These are phyloP conservation scores for Metschnikowia similis DNA, from an alignment of 805 yeast genomes.

Conservation along the genomic window DNA sequence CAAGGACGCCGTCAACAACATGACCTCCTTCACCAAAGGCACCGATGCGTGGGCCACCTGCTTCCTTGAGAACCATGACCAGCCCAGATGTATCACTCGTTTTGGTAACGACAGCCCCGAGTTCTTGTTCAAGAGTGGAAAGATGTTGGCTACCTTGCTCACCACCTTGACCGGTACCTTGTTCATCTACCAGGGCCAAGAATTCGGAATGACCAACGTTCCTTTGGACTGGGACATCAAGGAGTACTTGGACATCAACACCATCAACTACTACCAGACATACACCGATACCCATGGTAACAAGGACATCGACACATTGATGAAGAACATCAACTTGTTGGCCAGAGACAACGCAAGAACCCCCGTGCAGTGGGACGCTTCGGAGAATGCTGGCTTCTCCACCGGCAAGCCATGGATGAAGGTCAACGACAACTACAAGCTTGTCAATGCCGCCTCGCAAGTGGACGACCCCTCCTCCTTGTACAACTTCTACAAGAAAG, in stretches of 20 bases:
- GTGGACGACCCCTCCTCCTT: conserved; percentile 43
- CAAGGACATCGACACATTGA: conserved; percentile 22
- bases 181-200: conserved; percentile 60
- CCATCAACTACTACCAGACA: conserved; percentile 38
- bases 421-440: conserved; percentile 46
- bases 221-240: conserved; percentile 43
- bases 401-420: conserved; percentile 50
- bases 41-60: conserved; percentile 57
- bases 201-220: conserved; percentile 52
- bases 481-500: conserved; percentile 42
- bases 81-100: conserved; percentile 49
- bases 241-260: conserved; percentile 50
- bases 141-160: conserved; percentile 45
- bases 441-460: conserved; percentile 47
- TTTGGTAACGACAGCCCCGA: conserved; percentile 40
- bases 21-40: conserved; percentile 37
- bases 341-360: conserved; percentile 54
- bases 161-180: conserved; percentile 50
- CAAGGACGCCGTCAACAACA: conserved; percentile 35
- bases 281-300: conserved; percentile 24
- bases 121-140: conserved; percentile 39
- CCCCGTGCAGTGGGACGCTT: conserved; percentile 52
- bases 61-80: conserved; percentile 58
- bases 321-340: conserved; percentile 30
- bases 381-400: conserved; percentile 46